Evolutionary conservation across 1,139 yeast species (phyloP).

Genomic region (Casaregolazyma lundiana): DNA sequence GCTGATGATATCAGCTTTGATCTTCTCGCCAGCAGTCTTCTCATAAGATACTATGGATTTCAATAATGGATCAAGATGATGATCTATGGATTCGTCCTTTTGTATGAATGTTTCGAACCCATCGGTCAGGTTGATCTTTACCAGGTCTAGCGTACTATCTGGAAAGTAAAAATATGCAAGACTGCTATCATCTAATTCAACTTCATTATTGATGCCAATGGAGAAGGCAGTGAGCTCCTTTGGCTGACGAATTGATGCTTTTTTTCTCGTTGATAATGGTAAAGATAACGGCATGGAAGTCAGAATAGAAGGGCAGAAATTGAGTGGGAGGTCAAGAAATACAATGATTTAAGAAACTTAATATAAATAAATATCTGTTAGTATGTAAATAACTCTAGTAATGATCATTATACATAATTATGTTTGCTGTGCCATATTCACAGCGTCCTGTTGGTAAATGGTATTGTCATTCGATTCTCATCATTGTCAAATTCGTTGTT

Average conservation of each 20-base stretch:
- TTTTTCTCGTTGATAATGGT: conserved; percentile 29
- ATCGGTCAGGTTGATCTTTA: conserved; percentile 51
- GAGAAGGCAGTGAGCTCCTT: conserved; percentile 62
- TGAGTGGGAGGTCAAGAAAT: background rate
- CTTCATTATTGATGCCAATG: conserved; percentile 47
- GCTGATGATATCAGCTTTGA: conserved; percentile 65
- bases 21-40: conserved; percentile 39
- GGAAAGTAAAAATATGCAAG: conserved; percentile 74
- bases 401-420: background rate
- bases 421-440: background rate
- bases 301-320: background rate
- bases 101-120: conserved; percentile 60
- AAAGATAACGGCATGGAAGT: conserved; percentile 5
- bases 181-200: conserved; percentile 47
- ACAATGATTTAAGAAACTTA: background rate
- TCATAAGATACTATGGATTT: conserved; percentile 56
- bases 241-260: conserved; percentile 56
- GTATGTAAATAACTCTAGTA: background rate
- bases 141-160: conserved; percentile 47
- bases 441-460: background rate
- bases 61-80: conserved; percentile 57
- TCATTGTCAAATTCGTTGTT: background rate
- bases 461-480: background rate
- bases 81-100: conserved; percentile 49
- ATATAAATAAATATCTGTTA: background rate